A percentile compares a stretch with the other conserved stretches of the same genome.
These are phyloP conservation scores for Mallotus repandus DNA, from an alignment of 441 rosid genomes.

Conservation along the genomic window DNA sequence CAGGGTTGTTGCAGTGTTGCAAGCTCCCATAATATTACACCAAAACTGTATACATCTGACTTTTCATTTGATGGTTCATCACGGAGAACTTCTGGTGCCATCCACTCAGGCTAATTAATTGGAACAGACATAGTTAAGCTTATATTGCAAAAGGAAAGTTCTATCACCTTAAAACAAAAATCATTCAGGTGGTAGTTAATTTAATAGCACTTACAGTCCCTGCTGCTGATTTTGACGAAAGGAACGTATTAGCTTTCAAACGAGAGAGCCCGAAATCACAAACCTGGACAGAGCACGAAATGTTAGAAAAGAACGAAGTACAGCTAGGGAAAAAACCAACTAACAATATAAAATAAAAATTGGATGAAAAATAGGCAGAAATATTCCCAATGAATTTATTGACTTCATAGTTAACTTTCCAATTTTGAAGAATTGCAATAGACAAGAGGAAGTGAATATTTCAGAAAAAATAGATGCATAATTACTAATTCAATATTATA, in stretches of 20 bases:
- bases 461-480: neutral
- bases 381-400: neutral
- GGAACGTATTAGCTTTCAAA: constrained; percentile 87
- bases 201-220: constrained; percentile 86
- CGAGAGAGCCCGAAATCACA: constrained; percentile 99
- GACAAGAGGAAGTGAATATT: neutral
- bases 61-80: constrained; percentile 97
- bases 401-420: neutral
- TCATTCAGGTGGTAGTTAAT: neutral
- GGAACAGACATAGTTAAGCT: constrained; percentile 22
- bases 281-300: constrained; percentile 53
- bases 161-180: constrained; percentile 21
- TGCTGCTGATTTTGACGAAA: constrained; percentile 97
- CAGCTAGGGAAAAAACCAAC: neutral
- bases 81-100: constrained; percentile 99
- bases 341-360: neutral
- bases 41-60: constrained; percentile 96
- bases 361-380: neutral
- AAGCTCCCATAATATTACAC: constrained; percentile 97
- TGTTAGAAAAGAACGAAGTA: constrained; percentile 11
- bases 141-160: constrained; percentile 8
- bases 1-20: constrained; percentile 95
- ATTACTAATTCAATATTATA: neutral
- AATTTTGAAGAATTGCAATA: neutral
- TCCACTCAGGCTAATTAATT: constrained; percentile 93